phyloP scores from a whole-genome alignment of 2,329 filamentous ascomycete genomes.

The Fusarium transvaalense region DNA sequence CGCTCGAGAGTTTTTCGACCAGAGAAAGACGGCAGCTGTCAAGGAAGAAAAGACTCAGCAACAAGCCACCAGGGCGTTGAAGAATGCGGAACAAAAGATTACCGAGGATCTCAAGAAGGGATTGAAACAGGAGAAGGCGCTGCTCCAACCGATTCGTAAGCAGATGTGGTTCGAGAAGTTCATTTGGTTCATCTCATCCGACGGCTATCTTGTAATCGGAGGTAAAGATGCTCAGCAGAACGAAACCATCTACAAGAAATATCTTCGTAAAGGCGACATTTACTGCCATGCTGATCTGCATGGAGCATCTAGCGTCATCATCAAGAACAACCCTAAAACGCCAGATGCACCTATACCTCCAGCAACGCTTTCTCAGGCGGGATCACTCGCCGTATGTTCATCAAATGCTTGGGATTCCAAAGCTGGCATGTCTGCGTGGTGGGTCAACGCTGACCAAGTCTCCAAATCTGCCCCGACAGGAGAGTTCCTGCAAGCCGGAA shows the following conservation, averaged over 20 bases:
- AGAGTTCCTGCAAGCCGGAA: slow-evolving; percentile 82
- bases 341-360: slow-evolving; percentile 91
- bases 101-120: slow-evolving; percentile 85
- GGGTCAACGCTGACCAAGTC: slow-evolving; percentile 91
- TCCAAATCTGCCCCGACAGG: slow-evolving; percentile 85
- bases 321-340: slow-evolving; percentile 86
- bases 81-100: slow-evolving; percentile 91
- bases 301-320: slow-evolving; percentile 85
- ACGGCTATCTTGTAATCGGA: slow-evolving; percentile 91
- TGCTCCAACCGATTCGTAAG: slow-evolving; percentile 84
- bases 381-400: slow-evolving; percentile 83
- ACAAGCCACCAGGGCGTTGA: slow-evolving; percentile 85
- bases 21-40: slow-evolving; percentile 83
- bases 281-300: slow-evolving; percentile 92
- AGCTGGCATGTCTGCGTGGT: slow-evolving; percentile 95
- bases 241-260: slow-evolving; percentile 88
- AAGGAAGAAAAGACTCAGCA: slow-evolving; percentile 90
- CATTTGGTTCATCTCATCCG: slow-evolving; percentile 92
- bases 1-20: slow-evolving; percentile 90
- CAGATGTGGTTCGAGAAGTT: slow-evolving; percentile 99
- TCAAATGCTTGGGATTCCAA: slow-evolving; percentile 97
- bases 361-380: slow-evolving; percentile 90
- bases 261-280: slow-evolving; percentile 89
- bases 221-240: slow-evolving; percentile 91
- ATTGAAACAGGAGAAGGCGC: slow-evolving; percentile 90